Evolutionary conservation across 108 stramenopile species (phyloP).

Genomic region (Skeletonema tropicum): DNA sequence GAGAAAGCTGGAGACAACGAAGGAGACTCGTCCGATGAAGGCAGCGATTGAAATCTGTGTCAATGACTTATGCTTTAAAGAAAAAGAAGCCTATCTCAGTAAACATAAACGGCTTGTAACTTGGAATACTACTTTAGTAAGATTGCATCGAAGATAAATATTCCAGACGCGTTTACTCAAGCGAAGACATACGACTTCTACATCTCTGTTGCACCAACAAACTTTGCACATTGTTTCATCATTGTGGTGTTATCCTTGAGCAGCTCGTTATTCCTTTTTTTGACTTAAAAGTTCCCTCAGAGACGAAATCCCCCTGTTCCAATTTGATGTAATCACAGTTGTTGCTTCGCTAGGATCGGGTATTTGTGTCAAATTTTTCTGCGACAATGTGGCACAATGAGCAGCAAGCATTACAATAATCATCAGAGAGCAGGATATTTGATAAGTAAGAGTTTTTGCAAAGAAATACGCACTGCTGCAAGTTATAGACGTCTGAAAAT

Average conservation of each 20-base stretch:
- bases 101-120: no score
- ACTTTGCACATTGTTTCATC: no score
- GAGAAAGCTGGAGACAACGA: constrained; percentile 24
- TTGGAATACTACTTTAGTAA: no score
- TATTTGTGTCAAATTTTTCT: constrained; percentile 5
- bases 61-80: no score
- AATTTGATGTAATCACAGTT: constrained; percentile 2
- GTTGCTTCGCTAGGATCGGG: constrained; percentile 4
- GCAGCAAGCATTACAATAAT: background rate
- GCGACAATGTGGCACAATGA: background rate
- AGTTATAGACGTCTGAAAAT: background rate
- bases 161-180: no score
- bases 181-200: no score
- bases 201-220: no score
- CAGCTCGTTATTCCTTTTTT: background rate
- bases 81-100: no score
- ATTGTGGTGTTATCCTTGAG: background rate
- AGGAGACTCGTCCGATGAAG: constrained; percentile 18
- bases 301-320: constrained; percentile 7
- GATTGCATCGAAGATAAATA: no score
- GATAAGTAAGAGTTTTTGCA: background rate
- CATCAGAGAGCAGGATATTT: background rate
- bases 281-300: constrained; percentile 2
- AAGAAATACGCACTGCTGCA: background rate
- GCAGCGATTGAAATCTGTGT: constrained; percentile 13